Base-by-base conservation (phyloP, 2,329 filamentous ascomycete genomes). In the Dendryphion nanum region DNA sequence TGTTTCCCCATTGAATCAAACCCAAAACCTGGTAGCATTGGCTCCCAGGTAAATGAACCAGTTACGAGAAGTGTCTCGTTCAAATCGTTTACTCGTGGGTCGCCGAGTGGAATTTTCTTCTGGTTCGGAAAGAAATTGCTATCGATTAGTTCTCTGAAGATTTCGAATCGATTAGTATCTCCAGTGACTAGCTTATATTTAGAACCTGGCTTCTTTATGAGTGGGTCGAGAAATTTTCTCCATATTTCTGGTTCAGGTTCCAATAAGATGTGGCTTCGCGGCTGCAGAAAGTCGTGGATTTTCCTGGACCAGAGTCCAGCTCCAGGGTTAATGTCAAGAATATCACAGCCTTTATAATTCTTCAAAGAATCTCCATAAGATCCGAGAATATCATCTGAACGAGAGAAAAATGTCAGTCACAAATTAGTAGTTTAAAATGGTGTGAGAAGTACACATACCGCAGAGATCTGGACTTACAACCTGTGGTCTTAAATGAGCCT, bases 301-400 rank as follows among this genome's bases (percentile, higher is more conserved):
- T 84, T 86, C 18, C 73, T 72, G 21, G 90, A 95, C 80, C 85
- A 93, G 2, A 95, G 37, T 6, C 89, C 88, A 1, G 71, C 70
- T 12, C 89, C 89, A 0, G 91, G 91, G 61, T 90, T 88, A 39
- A 95, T 71, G 59, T 97, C 91, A 53, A 98, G 72, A 30, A 97
- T 76, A 54, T 95, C 89, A 66, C 90, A 89, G 37, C 87, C 86
- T 34, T 74, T 70, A 63, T 93, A 83, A 30, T 80, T 77, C 21
- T 79, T 69, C 14, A 97, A 75, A 3, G 81, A 81, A 1, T 78
- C 76, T 2, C 77, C 79, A n/a, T 94, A 68, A 43, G 86, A 86
- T 5, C 78, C 61, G 31, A 95, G 53, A 12, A 86, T 70, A 51
- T 91, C 82, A 56, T 89, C 85, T 82, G 39, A 28, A 26, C 8